Evolutionary conservation across 495 filamentous ascomycete genomes (phyloP).

Genomic region (Evernia prunastri): DNA sequence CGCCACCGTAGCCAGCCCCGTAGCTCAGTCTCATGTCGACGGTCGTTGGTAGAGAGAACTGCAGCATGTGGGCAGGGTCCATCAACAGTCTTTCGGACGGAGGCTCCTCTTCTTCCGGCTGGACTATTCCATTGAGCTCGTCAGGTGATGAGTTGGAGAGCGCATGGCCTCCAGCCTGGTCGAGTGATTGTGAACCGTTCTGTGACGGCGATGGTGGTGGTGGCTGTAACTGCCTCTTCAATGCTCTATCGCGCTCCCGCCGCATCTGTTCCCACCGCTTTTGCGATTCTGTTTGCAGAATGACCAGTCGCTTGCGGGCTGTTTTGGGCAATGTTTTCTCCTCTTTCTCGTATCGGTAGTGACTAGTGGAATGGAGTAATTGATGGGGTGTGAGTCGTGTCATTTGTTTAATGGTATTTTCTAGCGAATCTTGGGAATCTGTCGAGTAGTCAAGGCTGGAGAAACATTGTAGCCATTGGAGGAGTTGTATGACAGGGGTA

Average conservation of each 20-base stretch:
- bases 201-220: conserved; percentile 24
- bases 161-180: conserved; percentile 19
- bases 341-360: conserved; percentile 90
- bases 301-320: conserved; percentile 76
- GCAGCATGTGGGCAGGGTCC: conserved; percentile 86
- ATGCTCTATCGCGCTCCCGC: conserved; percentile 18
- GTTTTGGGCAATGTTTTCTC: conserved; percentile 84
- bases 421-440: conserved; percentile 72
- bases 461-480: conserved; percentile 98
- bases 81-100: conserved; percentile 60
- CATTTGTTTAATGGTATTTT: conserved; percentile 79
- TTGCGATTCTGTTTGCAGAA: conserved; percentile 67
- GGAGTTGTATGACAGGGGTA: conserved; percentile 82
- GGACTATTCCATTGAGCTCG: conserved; percentile 7
- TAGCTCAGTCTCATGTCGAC: conserved; percentile 96
- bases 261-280: conserved; percentile 46
- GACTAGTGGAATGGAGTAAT: conserved; percentile 84
- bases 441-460: conserved; percentile 92
- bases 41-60: conserved; percentile 88
- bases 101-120: conserved; percentile 23
- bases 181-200: conserved; percentile 11
- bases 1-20: conserved; percentile 87
- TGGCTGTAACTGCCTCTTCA: conserved; percentile 19
- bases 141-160: conserved; percentile 15
- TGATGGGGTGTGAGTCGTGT: conserved; percentile 78